phyloP scores from a whole-genome alignment of 2,329 filamentous ascomycete species.

The Colletotrichum lupini region DNA sequence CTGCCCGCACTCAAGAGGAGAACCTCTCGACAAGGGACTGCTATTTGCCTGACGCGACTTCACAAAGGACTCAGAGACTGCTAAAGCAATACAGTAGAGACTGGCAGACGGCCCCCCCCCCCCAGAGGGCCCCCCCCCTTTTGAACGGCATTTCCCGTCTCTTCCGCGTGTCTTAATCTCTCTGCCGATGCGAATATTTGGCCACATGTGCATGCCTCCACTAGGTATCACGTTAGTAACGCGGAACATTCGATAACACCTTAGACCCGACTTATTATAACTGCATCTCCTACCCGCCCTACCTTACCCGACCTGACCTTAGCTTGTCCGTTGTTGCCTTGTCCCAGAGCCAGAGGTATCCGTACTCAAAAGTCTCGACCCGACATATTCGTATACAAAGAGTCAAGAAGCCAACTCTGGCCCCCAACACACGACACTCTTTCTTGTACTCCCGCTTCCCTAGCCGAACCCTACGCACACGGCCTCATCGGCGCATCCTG shows the following conservation, averaged over 20 bases:
- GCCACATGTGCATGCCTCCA: not conserved
- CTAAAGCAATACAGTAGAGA: not conserved
- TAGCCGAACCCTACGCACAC: constrained; percentile 13
- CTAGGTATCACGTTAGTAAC: not conserved
- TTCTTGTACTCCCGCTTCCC: not conserved
- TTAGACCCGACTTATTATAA: constrained; percentile 3
- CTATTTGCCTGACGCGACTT: not conserved
- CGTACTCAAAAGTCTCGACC: too few species aligned
- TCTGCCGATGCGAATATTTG: not conserved
- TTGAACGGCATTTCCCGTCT: not conserved
- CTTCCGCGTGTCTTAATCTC: not conserved
- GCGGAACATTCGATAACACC: not conserved
- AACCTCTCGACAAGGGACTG: not conserved
- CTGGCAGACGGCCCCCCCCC: not conserved
- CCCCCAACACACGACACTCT: not conserved
- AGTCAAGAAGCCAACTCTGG: not conserved
- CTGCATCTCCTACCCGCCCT: constrained; percentile 4
- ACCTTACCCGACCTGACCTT: not conserved
- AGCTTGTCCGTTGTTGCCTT: not conserved
- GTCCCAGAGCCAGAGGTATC: too few species aligned
- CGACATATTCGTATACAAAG: too few species aligned
- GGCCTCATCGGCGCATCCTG: constrained; percentile 1
- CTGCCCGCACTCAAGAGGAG: not conserved
- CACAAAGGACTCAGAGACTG: not conserved
- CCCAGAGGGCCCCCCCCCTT: not conserved